A percentile compares a stretch with the other conserved stretches of the same genome.
phyloP scores from a whole-genome alignment of 768 basidiomycete genomes.

The Russula sp. region DNA sequence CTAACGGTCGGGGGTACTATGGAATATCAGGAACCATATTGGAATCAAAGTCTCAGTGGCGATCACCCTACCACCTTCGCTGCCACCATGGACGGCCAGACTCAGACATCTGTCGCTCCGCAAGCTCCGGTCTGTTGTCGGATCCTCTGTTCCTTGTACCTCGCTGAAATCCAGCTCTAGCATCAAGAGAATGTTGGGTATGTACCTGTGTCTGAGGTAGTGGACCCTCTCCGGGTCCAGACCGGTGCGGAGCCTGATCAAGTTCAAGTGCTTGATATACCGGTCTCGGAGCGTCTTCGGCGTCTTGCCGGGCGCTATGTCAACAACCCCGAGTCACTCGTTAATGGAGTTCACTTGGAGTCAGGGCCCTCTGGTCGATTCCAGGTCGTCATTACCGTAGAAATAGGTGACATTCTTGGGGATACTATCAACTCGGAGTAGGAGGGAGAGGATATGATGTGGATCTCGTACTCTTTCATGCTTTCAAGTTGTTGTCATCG shows the following conservation, averaged over 20 bases:
- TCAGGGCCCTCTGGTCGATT: not conserved
- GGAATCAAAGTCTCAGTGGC: not conserved
- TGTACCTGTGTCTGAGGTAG: not conserved
- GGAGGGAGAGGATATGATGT: not conserved
- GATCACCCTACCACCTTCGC: not conserved
- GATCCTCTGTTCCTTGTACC: too few relatives aligned
- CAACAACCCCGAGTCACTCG: not conserved
- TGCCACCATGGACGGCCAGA: not conserved
- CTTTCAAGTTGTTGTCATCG: not conserved
- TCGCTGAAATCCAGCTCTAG: not conserved
- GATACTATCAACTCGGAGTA: not conserved
- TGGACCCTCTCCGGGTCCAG: not conserved
- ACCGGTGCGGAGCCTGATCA: too few relatives aligned
- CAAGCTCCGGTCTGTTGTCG: constrained; percentile 1
- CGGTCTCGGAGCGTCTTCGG: not conserved
- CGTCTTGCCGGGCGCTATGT: constrained; percentile 4
- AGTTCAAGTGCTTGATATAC: not conserved
- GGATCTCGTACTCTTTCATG: not conserved
- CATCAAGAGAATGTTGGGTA: not conserved
- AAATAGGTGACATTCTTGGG: not conserved
- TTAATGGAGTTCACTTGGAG: not conserved
- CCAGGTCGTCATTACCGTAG: constrained; percentile 4
- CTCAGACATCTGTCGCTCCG: not conserved
- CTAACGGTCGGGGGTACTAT: not conserved
- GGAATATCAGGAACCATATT: not conserved